Percentiles rank a stretch among this genome's conserved stretches.
Conservation (phyloP, 2,329 filamentous ascomycete species). For the Fusarium foetens region DNA sequence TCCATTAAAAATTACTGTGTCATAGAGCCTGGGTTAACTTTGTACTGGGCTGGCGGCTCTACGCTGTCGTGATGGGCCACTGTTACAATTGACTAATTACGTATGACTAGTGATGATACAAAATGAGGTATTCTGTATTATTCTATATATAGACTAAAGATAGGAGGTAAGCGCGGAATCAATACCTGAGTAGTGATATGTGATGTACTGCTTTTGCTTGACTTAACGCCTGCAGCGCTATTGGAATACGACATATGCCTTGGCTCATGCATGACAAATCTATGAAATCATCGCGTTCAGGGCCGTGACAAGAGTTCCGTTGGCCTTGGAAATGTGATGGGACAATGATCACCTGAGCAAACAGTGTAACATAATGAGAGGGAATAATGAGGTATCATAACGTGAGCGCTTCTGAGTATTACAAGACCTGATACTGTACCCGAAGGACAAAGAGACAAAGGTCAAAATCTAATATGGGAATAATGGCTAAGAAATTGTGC, state of each 20-base stretch:
- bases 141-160: not conserved
- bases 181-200: too few relatives aligned
- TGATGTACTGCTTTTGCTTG: too few relatives aligned
- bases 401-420: not conserved
- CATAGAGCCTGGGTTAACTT: too few relatives aligned
- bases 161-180: too few relatives aligned
- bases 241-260: too few relatives aligned
- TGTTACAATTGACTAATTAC: not conserved
- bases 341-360: not conserved
- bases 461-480: not conserved
- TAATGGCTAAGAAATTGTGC: not conserved
- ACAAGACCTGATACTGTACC: not conserved
- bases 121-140: not conserved
- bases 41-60: too few relatives aligned
- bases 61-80: accelerated
- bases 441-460: not conserved
- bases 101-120: not conserved
- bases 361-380: not conserved
- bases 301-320: not conserved
- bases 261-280: not conserved
- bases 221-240: too few relatives aligned
- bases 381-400: not conserved
- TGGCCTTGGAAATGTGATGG: not conserved
- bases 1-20: too few relatives aligned
- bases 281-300: not conserved